These are phyloP conservation scores for Fusarium palustre DNA, from an alignment of 2,329 filamentous ascomycete species.

Conservation along the genomic window DNA sequence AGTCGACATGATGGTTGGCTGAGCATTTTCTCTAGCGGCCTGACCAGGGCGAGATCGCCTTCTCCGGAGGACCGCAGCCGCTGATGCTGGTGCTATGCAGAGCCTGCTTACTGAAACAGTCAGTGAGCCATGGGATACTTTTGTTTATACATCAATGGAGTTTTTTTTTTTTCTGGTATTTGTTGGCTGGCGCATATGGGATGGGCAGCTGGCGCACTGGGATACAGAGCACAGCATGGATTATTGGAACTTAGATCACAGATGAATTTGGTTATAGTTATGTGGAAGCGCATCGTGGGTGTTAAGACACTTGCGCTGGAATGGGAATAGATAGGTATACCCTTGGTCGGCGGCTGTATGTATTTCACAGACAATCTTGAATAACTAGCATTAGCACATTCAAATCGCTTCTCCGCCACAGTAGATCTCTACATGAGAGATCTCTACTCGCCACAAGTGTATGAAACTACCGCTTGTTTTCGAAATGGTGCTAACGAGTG, in stretches of 20 bases:
- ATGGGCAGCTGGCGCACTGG: conserved; percentile 22
- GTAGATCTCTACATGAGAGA: not conserved
- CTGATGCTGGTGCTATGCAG: conserved; percentile 32
- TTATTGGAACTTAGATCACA: conserved; percentile 26
- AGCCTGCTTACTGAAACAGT: conserved; percentile 4
- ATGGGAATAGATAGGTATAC: conserved; percentile 37
- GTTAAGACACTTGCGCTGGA: conserved; percentile 22
- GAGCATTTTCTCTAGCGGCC: conserved; percentile 52
- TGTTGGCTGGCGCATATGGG: conserved; percentile 28
- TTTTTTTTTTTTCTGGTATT: conserved; percentile 23
- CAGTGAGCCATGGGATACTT: conserved; percentile 23
- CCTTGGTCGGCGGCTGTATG: conserved; percentile 31
- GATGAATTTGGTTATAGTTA: conserved; percentile 28
- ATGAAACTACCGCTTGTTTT: not conserved
- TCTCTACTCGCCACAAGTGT: not conserved
- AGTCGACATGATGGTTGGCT: conserved; percentile 54
- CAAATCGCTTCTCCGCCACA: not conserved
- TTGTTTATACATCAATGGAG: conserved; percentile 35
- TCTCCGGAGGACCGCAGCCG: conserved; percentile 46
- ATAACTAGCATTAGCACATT: conserved; percentile 29
- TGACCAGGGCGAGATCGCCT: conserved; percentile 40
- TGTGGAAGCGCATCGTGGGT: conserved; percentile 17
- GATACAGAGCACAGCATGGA: conserved; percentile 31
- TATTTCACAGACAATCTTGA: conserved; percentile 23
- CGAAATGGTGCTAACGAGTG: not conserved